A percentile compares a stretch with the other conserved stretches of the same genome.
Evolutionary conservation across 306 rosid species (phyloP).

Genomic region (Vigna trinervia): DNA sequence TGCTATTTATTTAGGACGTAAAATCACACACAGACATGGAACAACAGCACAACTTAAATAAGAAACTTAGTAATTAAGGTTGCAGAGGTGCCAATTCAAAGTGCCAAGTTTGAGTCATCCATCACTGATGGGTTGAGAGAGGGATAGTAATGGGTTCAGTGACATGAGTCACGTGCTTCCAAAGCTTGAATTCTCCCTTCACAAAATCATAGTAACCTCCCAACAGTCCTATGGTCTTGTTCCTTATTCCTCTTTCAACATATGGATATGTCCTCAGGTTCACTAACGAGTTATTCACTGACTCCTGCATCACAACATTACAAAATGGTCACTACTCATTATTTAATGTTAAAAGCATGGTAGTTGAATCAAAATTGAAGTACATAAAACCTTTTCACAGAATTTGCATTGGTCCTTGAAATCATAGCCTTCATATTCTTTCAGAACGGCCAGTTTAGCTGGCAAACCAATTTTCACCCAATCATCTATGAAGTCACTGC

Average conservation of each 20-base stretch:
- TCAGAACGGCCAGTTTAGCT: constrained; percentile 53
- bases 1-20: constrained; percentile 28
- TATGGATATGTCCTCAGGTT: constrained; percentile 65
- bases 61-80: background rate
- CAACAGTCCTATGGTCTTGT: constrained; percentile 40
- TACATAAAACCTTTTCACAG: constrained; percentile 56
- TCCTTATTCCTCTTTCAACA: constrained; percentile 41
- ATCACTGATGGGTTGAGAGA: background rate
- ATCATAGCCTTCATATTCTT: constrained; percentile 3
- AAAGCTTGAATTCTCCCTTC: constrained; percentile 57
- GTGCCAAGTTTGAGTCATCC: constrained; percentile 13
- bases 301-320: constrained; percentile 51
- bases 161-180: constrained; percentile 49
- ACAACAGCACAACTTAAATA: background rate
- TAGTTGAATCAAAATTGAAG: background rate
- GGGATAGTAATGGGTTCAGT: constrained; percentile 46
- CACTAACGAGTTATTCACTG: constrained; percentile 65
- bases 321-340: background rate
- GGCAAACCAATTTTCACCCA: constrained; percentile 72
- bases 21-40: background rate
- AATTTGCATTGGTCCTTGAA: constrained; percentile 35
- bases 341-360: background rate
- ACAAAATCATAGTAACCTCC: constrained; percentile 77
- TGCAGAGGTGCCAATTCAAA: background rate
- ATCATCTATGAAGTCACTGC: constrained; percentile 76